Base-by-base conservation (phyloP, 257 asterid genomes). In the Plantago elongata region DNA sequence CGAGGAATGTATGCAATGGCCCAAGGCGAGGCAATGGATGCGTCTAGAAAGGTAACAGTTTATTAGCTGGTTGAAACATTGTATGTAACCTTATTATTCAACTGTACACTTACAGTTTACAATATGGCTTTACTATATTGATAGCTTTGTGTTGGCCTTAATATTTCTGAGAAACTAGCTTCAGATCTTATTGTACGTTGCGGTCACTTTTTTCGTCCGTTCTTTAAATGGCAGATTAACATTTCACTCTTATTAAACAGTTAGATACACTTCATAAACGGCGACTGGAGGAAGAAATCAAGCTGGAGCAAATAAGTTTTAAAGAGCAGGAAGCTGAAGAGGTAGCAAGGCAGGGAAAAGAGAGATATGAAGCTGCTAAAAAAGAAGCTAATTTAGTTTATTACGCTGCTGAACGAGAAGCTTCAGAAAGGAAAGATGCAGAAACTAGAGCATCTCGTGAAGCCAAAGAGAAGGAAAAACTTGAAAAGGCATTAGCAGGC, bases 1-100 rank as follows among this genome's bases (percentile, higher is more conserved):
- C 82, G 83, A 63, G 97, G 94, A 74, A 83, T 88, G 93, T 83
- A 83, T 65, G 95, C 87, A 55, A 69, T 82, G 76, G 90, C 95
- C 50, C 97, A 91, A 75, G 78, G 80, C 13, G 95, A 91, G 74
- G 88, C 85, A 1, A 64, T 75, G 42, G 92, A 91, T 61, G 86
- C 95, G 68, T 91, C 97, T 46, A 81, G 90, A 66, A 85, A 87
- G 96, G 97, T 90, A 82, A 38, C 42, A 51, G 43, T 60, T 42
- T 13, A 15, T 37, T 57, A 9, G 30, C 14, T 45, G 68, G 40
- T 34, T 71, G 16, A 10, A 34, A 29, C 47, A 47, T 27, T 14
- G 18, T 54, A 22, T 15, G 15, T 40, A 57, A 37, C 63, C 16
- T 3, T 22, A 22, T 22, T 22, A 22, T 22, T 22, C 27, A 2